Base-by-base conservation (phyloP, 139 green algal genomes). In the Ettlia oleoabundans region DNA sequence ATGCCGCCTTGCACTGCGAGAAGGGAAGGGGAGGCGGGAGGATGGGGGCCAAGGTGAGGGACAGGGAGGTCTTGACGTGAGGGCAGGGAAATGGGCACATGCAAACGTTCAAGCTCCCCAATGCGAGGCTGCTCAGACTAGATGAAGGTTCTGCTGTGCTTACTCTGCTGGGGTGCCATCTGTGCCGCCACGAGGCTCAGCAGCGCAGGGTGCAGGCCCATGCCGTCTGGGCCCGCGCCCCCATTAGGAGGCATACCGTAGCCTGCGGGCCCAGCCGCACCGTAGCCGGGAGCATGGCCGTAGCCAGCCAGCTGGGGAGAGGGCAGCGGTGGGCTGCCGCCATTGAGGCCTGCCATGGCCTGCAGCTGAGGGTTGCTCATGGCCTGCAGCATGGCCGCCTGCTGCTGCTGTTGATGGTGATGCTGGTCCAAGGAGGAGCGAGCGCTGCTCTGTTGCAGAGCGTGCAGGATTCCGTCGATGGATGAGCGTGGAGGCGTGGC, bases 161-260 rank as follows among this genome's bases (percentile, higher is more conserved):
- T n/a, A n/a, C n/a, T 67, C 72, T 67, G 47, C n/a, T 64, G 61
- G 5, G n/a, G 80, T 38, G 40, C 53, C 68, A 86, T 86, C 37
- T 86, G 55, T 0, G 81, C 71, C 18, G 81, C 81, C 64, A 86
- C 81, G 47, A 86, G 58, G 58, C 4, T 76, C 32, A 86, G 75
- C 38, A 86, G 52, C 3, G 81, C 81, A 37, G 81, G 81, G 81
- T 86, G 58, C n/a, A 86, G 79, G 37, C 33, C 35, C 51, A 65
- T 64, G 55, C n/a, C 43, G 15, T 76, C 30, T 4, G 28, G 21
- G 69, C 79, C 78, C 13, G 13, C 33, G 0, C 2, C 5, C 47
- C 61, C 24, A 3, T 24, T 15, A 15, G 13, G 13, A 58, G 10
- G 47, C 47, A 10, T 15, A 37, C 30, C 21, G 65, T 26, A 38